Conservation (phyloP, 2,329 filamentous ascomycete genomes). For the Truncatella angustata region DNA sequence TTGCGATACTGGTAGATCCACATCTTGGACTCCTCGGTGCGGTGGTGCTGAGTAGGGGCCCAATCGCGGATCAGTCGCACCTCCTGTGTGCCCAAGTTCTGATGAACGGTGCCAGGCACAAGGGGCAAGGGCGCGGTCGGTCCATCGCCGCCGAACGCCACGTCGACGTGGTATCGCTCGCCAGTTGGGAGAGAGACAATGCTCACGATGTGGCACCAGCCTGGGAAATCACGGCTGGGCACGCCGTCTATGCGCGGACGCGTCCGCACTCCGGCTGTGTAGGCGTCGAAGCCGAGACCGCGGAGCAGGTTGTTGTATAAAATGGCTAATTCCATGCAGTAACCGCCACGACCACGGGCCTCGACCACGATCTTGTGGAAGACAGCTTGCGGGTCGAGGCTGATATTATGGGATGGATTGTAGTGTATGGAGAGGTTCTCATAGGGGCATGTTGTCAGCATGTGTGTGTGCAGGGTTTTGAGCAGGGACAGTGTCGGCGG, state of each 20-base stretch:
- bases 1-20: constrained; percentile 66
- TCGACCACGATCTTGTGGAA: constrained; percentile 47
- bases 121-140: constrained; percentile 57
- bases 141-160: constrained; percentile 63
- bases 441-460: constrained; percentile 5
- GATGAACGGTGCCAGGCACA: constrained; percentile 36
- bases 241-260: constrained; percentile 36
- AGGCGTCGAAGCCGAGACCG: constrained; percentile 51
- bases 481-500: constrained; percentile 15
- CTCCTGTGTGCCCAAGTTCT: constrained; percentile 54
- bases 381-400: constrained; percentile 44
- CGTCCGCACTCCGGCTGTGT: constrained; percentile 54
- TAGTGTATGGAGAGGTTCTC: constrained; percentile 44
- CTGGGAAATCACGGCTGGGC: constrained; percentile 40
- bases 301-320: constrained; percentile 53
- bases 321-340: constrained; percentile 59
- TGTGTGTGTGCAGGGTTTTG: constrained; percentile 16
- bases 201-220: constrained; percentile 61
- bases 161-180: constrained; percentile 55
- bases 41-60: constrained; percentile 42
- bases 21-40: constrained; percentile 41
- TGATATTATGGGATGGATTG: constrained; percentile 33
- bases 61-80: constrained; percentile 51
- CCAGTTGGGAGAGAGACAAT: constrained; percentile 52
- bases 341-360: constrained; percentile 49